These are phyloP conservation scores for Aspergillus leporis DNA, from an alignment of 495 filamentous ascomycete genomes.

Conservation along the genomic window DNA sequence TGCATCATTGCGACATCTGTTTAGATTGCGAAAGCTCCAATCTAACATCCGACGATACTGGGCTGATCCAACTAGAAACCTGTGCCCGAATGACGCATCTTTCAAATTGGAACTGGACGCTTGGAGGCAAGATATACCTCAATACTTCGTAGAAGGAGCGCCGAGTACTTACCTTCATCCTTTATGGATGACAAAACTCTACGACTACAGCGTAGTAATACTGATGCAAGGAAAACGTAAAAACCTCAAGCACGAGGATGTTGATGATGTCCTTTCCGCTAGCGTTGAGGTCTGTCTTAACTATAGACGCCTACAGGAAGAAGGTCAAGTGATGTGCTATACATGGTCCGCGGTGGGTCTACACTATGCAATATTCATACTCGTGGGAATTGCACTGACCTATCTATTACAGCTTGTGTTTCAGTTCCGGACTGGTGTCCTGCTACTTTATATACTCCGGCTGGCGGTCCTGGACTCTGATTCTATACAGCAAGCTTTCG, in stretches of 20 bases:
- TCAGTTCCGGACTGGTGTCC: conserved; percentile 33
- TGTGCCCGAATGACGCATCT: conserved; percentile 18
- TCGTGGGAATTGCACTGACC: conserved; percentile 8
- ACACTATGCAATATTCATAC: not conserved
- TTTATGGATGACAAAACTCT: conserved; percentile 36
- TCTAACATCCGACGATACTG: conserved; percentile 30
- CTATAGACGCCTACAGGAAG: conserved; percentile 31
- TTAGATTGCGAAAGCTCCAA: conserved; percentile 36
- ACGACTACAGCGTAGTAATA: conserved; percentile 36
- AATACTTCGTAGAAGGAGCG: conserved; percentile 24
- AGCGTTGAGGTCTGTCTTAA: conserved; percentile 32
- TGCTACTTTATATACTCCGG: conserved; percentile 37
- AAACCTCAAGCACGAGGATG: conserved; percentile 28
- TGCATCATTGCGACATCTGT: conserved; percentile 30
- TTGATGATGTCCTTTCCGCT: conserved; percentile 29
- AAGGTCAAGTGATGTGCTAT: conserved; percentile 38
- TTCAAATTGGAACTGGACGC: conserved; percentile 30
- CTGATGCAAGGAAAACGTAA: conserved; percentile 32
- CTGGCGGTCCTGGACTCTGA: conserved; percentile 17
- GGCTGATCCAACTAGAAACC: conserved; percentile 16
- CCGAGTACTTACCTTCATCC: conserved; percentile 31
- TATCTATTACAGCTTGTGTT: conserved; percentile 28
- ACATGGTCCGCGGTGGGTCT: conserved; percentile 38
- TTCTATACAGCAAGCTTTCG: conserved; percentile 9
- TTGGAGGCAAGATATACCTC: conserved; percentile 37